Conservation (phyloP, 2,329 filamentous ascomycete species). For the Magnaporthiopsis incrustans region DNA sequence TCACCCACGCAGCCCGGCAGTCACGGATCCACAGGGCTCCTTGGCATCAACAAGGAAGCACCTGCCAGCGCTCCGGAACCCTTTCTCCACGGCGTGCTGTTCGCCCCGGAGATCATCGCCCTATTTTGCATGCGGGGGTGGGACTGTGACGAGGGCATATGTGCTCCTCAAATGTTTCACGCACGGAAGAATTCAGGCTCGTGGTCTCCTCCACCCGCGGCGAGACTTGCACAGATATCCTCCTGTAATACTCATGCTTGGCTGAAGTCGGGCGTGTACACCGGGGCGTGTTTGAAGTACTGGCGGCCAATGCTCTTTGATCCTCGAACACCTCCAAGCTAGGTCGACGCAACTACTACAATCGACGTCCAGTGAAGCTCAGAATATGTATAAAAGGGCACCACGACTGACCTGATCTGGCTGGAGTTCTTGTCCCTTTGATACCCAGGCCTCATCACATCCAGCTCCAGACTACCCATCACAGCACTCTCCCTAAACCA, state of each 20-base stretch:
- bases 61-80: neutral
- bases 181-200: neutral
- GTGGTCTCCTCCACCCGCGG: neutral
- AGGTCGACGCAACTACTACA: neutral
- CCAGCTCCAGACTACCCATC: neutral
- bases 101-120: neutral
- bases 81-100: neutral
- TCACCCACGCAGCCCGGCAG: neutral
- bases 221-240: neutral
- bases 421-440: neutral
- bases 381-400: neutral
- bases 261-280: no score
- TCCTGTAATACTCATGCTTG: no score
- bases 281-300: neutral
- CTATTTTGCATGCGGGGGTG: neutral
- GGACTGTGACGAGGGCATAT: no score
- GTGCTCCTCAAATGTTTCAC: neutral
- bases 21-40: neutral
- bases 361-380: neutral
- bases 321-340: neutral
- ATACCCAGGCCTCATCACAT: neutral
- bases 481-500: neutral
- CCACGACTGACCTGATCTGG: neutral
- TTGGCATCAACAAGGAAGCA: neutral
- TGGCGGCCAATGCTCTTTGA: neutral